phyloP scores from a whole-genome alignment of 2,329 filamentous ascomycete species.

The Aspergillus amoenus region DNA sequence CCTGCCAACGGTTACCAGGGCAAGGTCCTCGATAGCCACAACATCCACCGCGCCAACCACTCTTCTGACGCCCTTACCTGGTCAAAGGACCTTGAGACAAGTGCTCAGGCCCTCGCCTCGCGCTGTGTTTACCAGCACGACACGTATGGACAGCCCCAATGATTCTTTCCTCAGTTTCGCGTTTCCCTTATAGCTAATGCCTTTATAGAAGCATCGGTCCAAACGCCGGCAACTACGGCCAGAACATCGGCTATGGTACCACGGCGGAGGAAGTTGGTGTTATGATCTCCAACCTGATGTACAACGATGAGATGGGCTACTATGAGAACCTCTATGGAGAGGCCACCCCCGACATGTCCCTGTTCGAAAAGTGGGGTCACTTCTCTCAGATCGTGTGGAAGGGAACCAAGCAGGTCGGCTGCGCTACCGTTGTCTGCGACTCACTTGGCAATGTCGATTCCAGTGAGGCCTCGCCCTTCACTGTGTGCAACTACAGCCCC shows the following conservation, averaged over 20 bases:
- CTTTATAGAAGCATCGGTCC: constrained; percentile 40
- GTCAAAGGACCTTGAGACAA: constrained; percentile 62
- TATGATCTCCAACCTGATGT: constrained; percentile 81
- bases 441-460: constrained; percentile 43
- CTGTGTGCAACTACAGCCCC: constrained; percentile 83
- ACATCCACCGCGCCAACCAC: constrained; percentile 82
- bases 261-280: constrained; percentile 58
- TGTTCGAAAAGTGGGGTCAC: constrained; percentile 70
- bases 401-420: constrained; percentile 61
- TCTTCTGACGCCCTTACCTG: constrained; percentile 65
- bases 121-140: constrained; percentile 74
- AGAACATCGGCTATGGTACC: constrained; percentile 81
- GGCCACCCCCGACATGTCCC: constrained; percentile 57
- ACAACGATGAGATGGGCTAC: constrained; percentile 71
- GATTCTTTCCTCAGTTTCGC: neutral
- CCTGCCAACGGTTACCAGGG: constrained; percentile 18
- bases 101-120: constrained; percentile 63
- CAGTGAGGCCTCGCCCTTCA: constrained; percentile 61
- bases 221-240: constrained; percentile 70
- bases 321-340: constrained; percentile 61
- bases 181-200: constrained; percentile 8
- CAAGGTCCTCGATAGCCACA: constrained; percentile 68
- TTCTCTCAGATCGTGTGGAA: constrained; percentile 76
- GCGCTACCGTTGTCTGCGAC: constrained; percentile 52
- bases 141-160: constrained; percentile 53